Evolutionary conservation across 345 rosid genomes (phyloP).

Genomic region (Linum tenue): DNA sequence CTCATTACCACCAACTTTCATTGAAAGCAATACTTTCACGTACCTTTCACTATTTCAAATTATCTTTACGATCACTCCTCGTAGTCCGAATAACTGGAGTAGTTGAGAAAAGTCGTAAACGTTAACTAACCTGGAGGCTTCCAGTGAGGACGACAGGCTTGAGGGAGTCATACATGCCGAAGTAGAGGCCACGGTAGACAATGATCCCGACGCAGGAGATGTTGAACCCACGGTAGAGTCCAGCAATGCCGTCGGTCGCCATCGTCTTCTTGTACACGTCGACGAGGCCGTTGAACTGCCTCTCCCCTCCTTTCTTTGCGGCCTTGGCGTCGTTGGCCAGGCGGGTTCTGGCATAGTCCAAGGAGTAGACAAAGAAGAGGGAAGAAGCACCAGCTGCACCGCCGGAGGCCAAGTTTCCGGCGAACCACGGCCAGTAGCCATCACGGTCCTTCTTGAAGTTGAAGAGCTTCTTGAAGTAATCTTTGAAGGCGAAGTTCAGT

Average conservation of each 20-base stretch:
- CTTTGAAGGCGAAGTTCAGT: slow-evolving; percentile 1
- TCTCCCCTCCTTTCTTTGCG: slow-evolving; percentile 7
- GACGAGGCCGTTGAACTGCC: slow-evolving; percentile 23
- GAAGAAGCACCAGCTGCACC: slow-evolving; percentile 1
- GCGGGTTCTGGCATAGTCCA: slow-evolving; percentile 19
- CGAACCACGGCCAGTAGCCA: slow-evolving; percentile 6
- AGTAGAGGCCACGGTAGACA: slow-evolving; percentile 23
- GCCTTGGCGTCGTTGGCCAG: slow-evolving; percentile 4
- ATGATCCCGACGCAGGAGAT: slow-evolving; percentile 22
- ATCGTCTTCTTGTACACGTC: slow-evolving; percentile 24
- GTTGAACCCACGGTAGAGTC: slow-evolving; percentile 27
- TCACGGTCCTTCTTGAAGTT: slow-evolving; percentile 4
- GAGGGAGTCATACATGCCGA: slow-evolving; percentile 28
- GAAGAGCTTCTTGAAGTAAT: slow-evolving; percentile 2
- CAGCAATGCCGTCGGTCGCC: slow-evolving; percentile 18
- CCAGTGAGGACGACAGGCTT: slow-evolving; percentile 26
- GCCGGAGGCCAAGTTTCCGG: slow-evolving; percentile 1
- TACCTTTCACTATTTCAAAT: no score
- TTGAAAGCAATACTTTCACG: no score
- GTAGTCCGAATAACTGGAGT: not conserved
- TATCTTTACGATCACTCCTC: no score
- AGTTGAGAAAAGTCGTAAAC: not conserved
- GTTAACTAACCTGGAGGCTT: slow-evolving; percentile 15
- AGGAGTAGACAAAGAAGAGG: not conserved
- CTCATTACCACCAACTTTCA: no score